Conservation (phyloP, 371 early-diverging fungal genomes). For the Lichtheimia corymbifera region DNA sequence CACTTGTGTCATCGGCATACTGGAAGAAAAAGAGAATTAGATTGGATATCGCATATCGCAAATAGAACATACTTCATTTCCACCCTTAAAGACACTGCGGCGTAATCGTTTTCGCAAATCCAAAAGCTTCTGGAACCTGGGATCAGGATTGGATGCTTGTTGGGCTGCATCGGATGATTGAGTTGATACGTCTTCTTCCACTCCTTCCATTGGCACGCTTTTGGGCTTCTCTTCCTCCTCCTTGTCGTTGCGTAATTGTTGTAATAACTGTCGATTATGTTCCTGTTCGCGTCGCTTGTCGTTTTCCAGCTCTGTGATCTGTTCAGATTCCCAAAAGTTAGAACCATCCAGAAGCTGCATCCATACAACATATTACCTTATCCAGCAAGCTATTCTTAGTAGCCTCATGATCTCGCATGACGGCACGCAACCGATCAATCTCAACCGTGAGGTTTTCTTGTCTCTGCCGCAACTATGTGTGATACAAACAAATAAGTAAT, state of each 20-base stretch:
- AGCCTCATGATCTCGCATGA: slow-evolving; percentile 24
- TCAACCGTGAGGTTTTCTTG: slow-evolving; percentile 26
- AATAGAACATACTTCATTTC: slow-evolving; percentile 22
- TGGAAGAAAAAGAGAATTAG: slow-evolving; percentile 1
- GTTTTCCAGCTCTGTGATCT: slow-evolving; percentile 40
- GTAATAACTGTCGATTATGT: slow-evolving; percentile 12
- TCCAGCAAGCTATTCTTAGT: slow-evolving; percentile 21
- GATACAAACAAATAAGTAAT: not conserved
- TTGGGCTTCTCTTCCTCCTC: slow-evolving; percentile 11
- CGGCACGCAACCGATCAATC: slow-evolving; percentile 20
- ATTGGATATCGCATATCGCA: not conserved
- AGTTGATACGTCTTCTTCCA: not conserved
- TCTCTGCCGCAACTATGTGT: slow-evolving; percentile 14
- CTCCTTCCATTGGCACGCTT: slow-evolving; percentile 4
- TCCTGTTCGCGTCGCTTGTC: slow-evolving; percentile 33
- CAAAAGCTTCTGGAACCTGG: slow-evolving; percentile 24
- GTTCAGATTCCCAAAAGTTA: not conserved
- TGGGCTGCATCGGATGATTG: not conserved
- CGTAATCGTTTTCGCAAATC: slow-evolving; percentile 37
- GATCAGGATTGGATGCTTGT: slow-evolving; percentile 3
- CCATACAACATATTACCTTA: slow-evolving; percentile 20
- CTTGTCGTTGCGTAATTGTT: slow-evolving; percentile 21
- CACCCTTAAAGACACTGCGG: slow-evolving; percentile 38
- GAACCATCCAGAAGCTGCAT: not conserved
- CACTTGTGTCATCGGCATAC: slow-evolving; percentile 35